Base-by-base conservation (phyloP, 2,329 filamentous ascomycete species). In the Aspergillus spinulosporus region DNA sequence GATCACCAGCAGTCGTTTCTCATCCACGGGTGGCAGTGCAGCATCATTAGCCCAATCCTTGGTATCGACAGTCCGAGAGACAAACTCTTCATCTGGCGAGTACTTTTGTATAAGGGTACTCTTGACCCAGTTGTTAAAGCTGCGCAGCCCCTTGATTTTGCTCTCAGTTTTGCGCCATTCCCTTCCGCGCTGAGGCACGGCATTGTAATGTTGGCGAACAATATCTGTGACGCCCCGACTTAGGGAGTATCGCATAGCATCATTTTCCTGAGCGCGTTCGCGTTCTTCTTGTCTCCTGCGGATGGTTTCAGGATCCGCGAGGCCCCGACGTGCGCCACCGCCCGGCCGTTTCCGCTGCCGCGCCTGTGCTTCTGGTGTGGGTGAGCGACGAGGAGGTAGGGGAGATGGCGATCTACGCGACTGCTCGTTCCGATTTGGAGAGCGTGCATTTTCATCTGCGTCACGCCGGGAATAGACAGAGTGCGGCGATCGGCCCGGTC, bases 81-180 rank as follows among this genome's bases (percentile, higher is more conserved):
- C 78, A 63, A 87, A 87, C 59, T 90, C 86, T 72, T 93, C 89
- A 62, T 88, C 86, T 0, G 89, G 89, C 3, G 90, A 91, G 76
- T 97, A 97, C 72, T 96, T 97, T 71, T 97, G 92, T 64, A 99
- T 97, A 64, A 97, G 85, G 49, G 90, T 93, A 70, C 91, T 96
- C 80, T 99, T 99, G 76, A 99, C 84, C 94, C 94, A 99, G 74
- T 99, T 99, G 78, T 99, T 99, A 80, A 96, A 94, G 64, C 89
- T 90, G 52, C 94, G 86, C 52, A 99, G 79, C 0, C 94, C 94
- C 76, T 95, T 96, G 79, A 99, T 99, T 67, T 90, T 88, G 73
- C 90, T 96, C 68, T 96, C 92, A 5, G 91, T 96, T 71, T 89
- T 91, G 49, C 94, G 86, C 93, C 94, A 99, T 68, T 97, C 92